Conservation (phyloP, 352 stramenopile species). For the Phytophthora syringae region DNA sequence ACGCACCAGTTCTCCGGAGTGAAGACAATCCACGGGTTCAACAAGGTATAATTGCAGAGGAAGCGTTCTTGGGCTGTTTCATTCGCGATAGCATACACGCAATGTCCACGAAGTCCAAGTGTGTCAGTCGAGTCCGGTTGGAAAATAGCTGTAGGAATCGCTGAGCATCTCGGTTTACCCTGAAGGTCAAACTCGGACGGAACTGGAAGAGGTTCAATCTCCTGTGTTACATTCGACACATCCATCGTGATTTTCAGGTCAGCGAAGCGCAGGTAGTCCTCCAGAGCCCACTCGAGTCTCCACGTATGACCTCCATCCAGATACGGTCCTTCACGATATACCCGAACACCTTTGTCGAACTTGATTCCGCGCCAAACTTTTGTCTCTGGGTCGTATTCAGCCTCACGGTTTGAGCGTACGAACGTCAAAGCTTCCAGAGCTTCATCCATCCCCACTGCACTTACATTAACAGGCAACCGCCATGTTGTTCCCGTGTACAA, state of each 20-base stretch:
- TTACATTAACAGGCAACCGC: slow-evolving; percentile 76
- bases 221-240: slow-evolving; percentile 63
- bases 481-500: slow-evolving; percentile 61
- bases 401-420: slow-evolving; percentile 71
- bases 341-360: slow-evolving; percentile 80
- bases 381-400: slow-evolving; percentile 64
- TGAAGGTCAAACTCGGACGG: slow-evolving; percentile 54
- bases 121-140: slow-evolving; percentile 49
- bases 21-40: slow-evolving; percentile 80
- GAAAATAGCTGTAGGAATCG: slow-evolving; percentile 61
- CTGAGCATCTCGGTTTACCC: slow-evolving; percentile 51
- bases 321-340: slow-evolving; percentile 69
- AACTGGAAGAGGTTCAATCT: slow-evolving; percentile 64
- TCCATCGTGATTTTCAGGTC: slow-evolving; percentile 71
- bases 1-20: slow-evolving; percentile 73
- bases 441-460: slow-evolving; percentile 71
- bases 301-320: slow-evolving; percentile 77
- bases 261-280: slow-evolving; percentile 76
- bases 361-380: slow-evolving; percentile 53
- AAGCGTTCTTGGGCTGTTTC: slow-evolving; percentile 72
- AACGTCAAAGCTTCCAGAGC: slow-evolving; percentile 72
- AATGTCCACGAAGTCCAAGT: slow-evolving; percentile 59
- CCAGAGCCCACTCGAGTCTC: slow-evolving; percentile 75
- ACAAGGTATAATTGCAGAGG: slow-evolving; percentile 78
- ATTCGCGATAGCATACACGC: slow-evolving; percentile 72